These are phyloP conservation scores for Cerioporus squamosus DNA, from an alignment of 1,284 basidiomycete species.

Conservation along the genomic window DNA sequence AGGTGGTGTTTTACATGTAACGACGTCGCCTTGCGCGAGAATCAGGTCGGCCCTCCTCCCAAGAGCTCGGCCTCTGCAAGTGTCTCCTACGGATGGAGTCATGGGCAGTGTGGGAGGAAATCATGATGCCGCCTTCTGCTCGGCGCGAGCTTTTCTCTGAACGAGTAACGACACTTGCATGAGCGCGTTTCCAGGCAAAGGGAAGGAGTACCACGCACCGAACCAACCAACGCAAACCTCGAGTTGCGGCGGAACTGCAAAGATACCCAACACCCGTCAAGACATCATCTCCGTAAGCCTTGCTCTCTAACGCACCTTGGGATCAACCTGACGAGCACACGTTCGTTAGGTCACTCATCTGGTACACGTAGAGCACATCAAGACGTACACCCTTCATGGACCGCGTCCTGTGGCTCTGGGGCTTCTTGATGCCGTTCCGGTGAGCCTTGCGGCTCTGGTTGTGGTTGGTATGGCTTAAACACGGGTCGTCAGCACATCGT, in stretches of 20 bases:
- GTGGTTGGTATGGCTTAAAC: conserved; percentile 83
- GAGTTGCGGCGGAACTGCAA: conserved; percentile 86
- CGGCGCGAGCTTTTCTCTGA: conserved; percentile 67
- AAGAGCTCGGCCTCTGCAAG: conserved; percentile 10
- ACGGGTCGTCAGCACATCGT: conserved; percentile 7
- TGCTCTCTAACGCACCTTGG: conserved; percentile 63
- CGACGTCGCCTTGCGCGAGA: conserved; percentile 27
- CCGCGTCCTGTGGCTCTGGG: conserved; percentile 76
- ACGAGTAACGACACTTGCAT: conserved; percentile 5
- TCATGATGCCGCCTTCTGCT: conserved; percentile 56
- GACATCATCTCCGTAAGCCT: neutral
- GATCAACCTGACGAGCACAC: conserved; percentile 65
- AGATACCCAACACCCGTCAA: conserved; percentile 9
- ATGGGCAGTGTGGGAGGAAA: conserved; percentile 16
- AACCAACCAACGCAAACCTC: conserved; percentile 76
- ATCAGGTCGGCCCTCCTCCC: conserved; percentile 16
- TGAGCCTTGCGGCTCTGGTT: conserved; percentile 97
- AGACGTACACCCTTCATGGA: conserved; percentile 90
- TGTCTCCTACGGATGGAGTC: conserved; percentile 6
- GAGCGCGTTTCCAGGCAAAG: neutral
- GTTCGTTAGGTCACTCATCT: conserved; percentile 9
- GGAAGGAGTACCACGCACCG: conserved; percentile 55
- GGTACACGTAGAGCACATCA: neutral
- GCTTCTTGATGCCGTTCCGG: conserved; percentile 94
- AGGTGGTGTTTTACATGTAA: conserved; percentile 30